Base-by-base conservation (phyloP, 371 early-diverging fungal genomes). In the Mucor lusitanicus region DNA sequence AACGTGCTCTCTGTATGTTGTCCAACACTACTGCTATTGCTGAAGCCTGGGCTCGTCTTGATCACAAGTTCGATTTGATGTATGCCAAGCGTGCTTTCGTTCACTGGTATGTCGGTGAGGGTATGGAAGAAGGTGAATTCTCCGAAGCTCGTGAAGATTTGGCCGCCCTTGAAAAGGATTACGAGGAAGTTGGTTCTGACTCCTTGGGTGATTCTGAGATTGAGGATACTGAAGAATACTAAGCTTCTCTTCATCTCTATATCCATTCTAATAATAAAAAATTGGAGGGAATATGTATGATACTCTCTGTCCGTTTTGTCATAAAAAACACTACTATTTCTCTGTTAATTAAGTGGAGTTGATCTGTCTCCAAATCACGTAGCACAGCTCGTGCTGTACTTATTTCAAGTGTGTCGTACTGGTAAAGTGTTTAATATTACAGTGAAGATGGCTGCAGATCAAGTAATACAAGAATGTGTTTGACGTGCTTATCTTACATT, bases 71-170 rank as follows among this genome's bases (percentile, higher is more conserved):
- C 75, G 92, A 93, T 80, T 83, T 95, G 59, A 97, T 96, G 97
- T 97, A 93, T 82, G 93, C 93, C 73, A 96, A 96, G 89, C 92
- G 96, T 80, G 97, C 97, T 63, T 97, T 97, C 80, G 96, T 97
- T 48, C 97, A 97, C 87, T 97, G 96, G 97, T 97, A 95, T 84
- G 96, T 96, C 68, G 96, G 96, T 79, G 97, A 97, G 85, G 97
- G 96, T 86, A 77, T 77, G 77, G 77, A 77, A 68, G 77, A 77
- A 91, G 99, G 99, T 82, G 99, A 99, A 87, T 99, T 99, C 93
- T 95, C 95, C 67, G 99, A 99, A 90, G 99, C 99, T 71, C 95
- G 99, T 85, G 99, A 99, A 87, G 97, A 99, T 83, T 90, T 99
- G 85, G 98, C 97, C 74, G 97, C 97, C 62, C 94, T 99, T 68